phyloP scores from a whole-genome alignment of 2,329 filamentous ascomycete species.

The Ambrosiella xylebori region DNA sequence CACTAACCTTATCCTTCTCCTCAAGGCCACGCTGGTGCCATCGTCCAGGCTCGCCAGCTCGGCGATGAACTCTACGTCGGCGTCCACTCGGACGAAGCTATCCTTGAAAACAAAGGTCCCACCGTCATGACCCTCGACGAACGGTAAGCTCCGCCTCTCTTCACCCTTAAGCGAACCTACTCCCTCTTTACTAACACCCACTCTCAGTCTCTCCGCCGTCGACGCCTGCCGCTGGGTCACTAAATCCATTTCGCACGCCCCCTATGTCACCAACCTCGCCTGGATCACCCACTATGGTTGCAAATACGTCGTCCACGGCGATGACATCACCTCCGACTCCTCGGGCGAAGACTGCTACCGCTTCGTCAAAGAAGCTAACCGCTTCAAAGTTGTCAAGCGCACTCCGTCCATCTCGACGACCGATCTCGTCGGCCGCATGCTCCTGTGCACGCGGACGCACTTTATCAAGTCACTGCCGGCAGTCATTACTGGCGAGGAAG shows the following conservation, averaged over 20 bases:
- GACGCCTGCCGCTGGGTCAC: conserved; percentile 94
- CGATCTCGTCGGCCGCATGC: conserved; percentile 93
- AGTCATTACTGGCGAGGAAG: conserved; percentile 53
- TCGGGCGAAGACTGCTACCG: conserved; percentile 93
- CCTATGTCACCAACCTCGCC: conserved; percentile 82
- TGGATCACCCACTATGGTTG: conserved; percentile 96
- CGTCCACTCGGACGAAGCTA: conserved; percentile 88
- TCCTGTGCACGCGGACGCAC: conserved; percentile 85
- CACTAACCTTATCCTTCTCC: not conserved
- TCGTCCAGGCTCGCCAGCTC: conserved; percentile 85
- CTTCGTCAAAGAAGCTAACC: conserved; percentile 81
- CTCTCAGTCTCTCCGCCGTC: conserved; percentile 59
- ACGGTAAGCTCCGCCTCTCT: conserved; percentile 33
- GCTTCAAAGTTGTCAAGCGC: conserved; percentile 93
- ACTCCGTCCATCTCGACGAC: conserved; percentile 95
- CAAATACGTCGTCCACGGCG: conserved; percentile 87
- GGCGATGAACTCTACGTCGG: conserved; percentile 80
- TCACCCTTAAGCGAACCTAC: not conserved
- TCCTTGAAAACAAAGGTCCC: conserved; percentile 90
- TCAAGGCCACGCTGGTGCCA: conserved; percentile 81
- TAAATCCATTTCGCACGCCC: conserved; percentile 63
- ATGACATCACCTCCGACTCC: conserved; percentile 92
- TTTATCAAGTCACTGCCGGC: conserved; percentile 70
- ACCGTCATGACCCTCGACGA: conserved; percentile 92
- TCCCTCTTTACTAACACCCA: not conserved